Conservation (phyloP, 345 rosid genomes). For the Citrus reticulata region DNA sequence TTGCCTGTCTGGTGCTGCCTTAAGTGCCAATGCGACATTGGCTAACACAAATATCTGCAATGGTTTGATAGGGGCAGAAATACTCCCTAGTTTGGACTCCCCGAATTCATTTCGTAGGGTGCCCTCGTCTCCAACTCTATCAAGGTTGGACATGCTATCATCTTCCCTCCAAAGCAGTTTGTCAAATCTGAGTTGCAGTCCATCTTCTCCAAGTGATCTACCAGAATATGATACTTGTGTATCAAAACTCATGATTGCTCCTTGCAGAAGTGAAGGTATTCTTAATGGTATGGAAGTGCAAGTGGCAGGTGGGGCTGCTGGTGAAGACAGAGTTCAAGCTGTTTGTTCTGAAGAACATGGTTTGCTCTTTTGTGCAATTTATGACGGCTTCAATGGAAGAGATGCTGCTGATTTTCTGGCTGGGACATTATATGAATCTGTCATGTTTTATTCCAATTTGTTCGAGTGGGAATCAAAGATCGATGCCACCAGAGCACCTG, state of each 20-base stretch:
- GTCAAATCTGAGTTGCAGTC: slow-evolving; percentile 82
- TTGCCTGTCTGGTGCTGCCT: slow-evolving; percentile 94
- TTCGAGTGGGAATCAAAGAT: slow-evolving; percentile 56
- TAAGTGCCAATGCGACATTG: slow-evolving; percentile 93
- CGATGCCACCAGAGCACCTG: slow-evolving; percentile 19
- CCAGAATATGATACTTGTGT: slow-evolving; percentile 62
- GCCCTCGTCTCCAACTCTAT: slow-evolving; percentile 69
- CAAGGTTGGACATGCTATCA: slow-evolving; percentile 79
- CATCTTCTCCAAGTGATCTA: slow-evolving; percentile 52
- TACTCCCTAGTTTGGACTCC: slow-evolving; percentile 84
- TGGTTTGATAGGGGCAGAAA: slow-evolving; percentile 81
- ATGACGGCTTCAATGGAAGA: slow-evolving; percentile 94
- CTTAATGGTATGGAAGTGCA: slow-evolving; percentile 74
- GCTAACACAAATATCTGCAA: slow-evolving; percentile 95
- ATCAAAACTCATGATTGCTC: slow-evolving; percentile 53
- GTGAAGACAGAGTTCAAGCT: slow-evolving; percentile 97
- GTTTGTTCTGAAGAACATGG: slow-evolving; percentile 97
- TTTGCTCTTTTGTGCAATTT: slow-evolving; percentile 86
- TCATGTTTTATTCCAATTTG: slow-evolving; percentile 51
- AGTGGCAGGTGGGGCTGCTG: slow-evolving; percentile 99
- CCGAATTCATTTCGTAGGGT: slow-evolving; percentile 79
- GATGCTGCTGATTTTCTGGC: slow-evolving; percentile 99
- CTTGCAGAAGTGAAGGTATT: slow-evolving; percentile 69
- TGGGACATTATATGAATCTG: slow-evolving; percentile 81
- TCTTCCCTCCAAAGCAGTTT: slow-evolving; percentile 82